phyloP scores from a whole-genome alignment of 1,284 basidiomycete species.

The Xanthoconium separans region DNA sequence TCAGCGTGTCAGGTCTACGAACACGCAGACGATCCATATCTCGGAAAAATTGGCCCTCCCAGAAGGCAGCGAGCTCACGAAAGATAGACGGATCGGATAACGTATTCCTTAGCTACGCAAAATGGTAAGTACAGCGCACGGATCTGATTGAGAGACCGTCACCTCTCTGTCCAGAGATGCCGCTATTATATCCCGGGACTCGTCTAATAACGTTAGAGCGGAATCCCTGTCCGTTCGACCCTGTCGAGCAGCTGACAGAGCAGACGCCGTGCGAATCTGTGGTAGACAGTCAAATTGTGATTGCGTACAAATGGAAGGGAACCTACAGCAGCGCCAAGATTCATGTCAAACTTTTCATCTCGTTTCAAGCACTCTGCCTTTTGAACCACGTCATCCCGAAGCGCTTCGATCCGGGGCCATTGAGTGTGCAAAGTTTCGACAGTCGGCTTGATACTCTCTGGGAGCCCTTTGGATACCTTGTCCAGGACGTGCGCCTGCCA shows the following conservation, averaged over 20 bases:
- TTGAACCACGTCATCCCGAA: slow-evolving; percentile 58
- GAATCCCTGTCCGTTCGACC: slow-evolving; percentile 43
- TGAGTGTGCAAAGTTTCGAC: slow-evolving; percentile 48
- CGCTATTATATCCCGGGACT: slow-evolving; percentile 74
- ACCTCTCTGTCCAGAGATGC: slow-evolving; percentile 77
- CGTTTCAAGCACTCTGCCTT: slow-evolving; percentile 67
- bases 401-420: slow-evolving; percentile 54
- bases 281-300: slow-evolving; percentile 11
- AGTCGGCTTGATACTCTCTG: slow-evolving; percentile 43
- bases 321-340: slow-evolving; percentile 73
- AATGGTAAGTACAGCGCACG: slow-evolving; percentile 8
- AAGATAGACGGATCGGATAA: slow-evolving; percentile 89
- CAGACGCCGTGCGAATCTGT: slow-evolving; percentile 55
- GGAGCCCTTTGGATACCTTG: slow-evolving; percentile 59
- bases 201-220: slow-evolving; percentile 68
- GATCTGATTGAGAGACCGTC: slow-evolving; percentile 14
- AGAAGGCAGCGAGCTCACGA: slow-evolving; percentile 81
- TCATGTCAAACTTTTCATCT: slow-evolving; percentile 92
- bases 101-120: slow-evolving; percentile 66
- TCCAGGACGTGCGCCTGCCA: slow-evolving; percentile 67
- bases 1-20: slow-evolving; percentile 86
- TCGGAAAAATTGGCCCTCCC: slow-evolving; percentile 90
- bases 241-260: slow-evolving; percentile 46
- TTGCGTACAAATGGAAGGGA: slow-evolving; percentile 3
- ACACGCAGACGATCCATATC: slow-evolving; percentile 92